These are phyloP conservation scores for Poronia punctata DNA, from an alignment of 495 filamentous ascomycete genomes.

Conservation along the genomic window DNA sequence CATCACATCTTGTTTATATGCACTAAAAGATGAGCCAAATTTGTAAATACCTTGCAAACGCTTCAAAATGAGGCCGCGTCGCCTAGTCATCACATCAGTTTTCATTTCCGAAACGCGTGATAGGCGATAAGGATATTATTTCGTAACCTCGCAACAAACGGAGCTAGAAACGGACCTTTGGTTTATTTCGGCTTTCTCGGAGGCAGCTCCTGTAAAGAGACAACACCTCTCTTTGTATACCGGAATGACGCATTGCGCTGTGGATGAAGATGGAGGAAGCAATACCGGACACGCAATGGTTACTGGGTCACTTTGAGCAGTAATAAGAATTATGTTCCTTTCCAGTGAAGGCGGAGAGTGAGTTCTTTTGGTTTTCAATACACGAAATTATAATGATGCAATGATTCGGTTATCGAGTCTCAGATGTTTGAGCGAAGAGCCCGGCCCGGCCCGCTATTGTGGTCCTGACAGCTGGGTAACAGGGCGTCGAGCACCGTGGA, in stretches of 20 bases:
- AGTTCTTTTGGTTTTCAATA: not conserved
- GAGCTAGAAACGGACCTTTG: constrained; percentile 50
- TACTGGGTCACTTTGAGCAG: not conserved
- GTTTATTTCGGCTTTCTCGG: constrained; percentile 73
- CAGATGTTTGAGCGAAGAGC: too few relatives aligned
- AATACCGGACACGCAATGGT: too few relatives aligned
- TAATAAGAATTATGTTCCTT: not conserved
- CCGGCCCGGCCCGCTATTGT: too few relatives aligned
- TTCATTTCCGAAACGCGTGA: not conserved
- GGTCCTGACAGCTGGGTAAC: too few relatives aligned
- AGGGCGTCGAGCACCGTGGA: too few relatives aligned
- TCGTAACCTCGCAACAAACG: not conserved
- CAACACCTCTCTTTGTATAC: constrained; percentile 86
- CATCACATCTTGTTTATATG: constrained; percentile 1
- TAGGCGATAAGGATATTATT: constrained; percentile 3
- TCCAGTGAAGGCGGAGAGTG: not conserved
- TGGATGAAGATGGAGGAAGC: not conserved
- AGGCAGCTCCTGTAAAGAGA: constrained; percentile 81
- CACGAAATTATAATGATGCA: not conserved
- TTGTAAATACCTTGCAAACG: constrained; percentile 30
- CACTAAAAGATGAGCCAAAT: too few relatives aligned
- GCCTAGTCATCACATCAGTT: constrained; percentile 30
- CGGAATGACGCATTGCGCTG: constrained; percentile 57
- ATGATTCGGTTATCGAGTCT: not conserved
- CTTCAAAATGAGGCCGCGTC: constrained; percentile 33